These are phyloP conservation scores for Coniochaeta ligniaria DNA, from an alignment of 2,329 filamentous ascomycete species.

Conservation along the genomic window DNA sequence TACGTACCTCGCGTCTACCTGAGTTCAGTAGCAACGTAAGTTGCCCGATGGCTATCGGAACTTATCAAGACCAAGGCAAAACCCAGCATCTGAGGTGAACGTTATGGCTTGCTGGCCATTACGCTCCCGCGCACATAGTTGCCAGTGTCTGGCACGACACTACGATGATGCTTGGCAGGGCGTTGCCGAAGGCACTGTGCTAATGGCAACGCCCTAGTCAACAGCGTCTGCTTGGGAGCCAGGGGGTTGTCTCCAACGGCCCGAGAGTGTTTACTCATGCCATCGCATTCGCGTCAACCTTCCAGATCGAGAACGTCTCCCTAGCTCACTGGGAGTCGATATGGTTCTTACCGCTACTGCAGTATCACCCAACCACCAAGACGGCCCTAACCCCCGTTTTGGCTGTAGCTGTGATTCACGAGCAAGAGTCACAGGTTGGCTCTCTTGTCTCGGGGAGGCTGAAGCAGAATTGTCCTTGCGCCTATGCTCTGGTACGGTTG, in stretches of 20 bases:
- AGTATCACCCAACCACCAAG: background rate
- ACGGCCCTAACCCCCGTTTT: background rate
- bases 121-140: background rate
- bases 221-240: background rate
- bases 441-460: background rate
- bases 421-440: background rate
- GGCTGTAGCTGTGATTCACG: background rate
- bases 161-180: background rate
- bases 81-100: background rate
- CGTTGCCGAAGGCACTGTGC: background rate
- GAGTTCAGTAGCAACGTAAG: background rate
- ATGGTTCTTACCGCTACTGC: background rate
- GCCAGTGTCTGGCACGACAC: background rate
- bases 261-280: background rate
- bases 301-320: background rate
- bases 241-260: background rate
- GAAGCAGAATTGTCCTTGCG: background rate
- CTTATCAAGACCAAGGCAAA: background rate
- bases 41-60: background rate
- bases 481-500: background rate
- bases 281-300: background rate
- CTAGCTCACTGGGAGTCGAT: background rate
- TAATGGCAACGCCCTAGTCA: background rate
- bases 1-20: background rate
- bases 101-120: background rate